Conservation (phyloP, 1,284 basidiomycete species). For the Trichosporon inkin region DNA sequence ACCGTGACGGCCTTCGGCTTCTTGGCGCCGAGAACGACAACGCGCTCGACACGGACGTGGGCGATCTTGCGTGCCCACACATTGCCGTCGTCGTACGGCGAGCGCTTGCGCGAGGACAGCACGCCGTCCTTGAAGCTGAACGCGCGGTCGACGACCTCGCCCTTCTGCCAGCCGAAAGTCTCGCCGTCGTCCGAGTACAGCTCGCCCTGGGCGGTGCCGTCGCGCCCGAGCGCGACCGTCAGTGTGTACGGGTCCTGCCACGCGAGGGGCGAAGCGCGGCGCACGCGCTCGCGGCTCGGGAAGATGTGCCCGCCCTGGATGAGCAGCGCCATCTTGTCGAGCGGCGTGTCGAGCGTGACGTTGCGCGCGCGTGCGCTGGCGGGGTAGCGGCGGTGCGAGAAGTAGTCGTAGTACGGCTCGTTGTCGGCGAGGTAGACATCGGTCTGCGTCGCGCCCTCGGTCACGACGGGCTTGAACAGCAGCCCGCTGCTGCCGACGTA, state of each 20-base stretch:
- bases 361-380: conserved; percentile 58
- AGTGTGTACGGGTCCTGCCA: conserved; percentile 91
- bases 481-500: conserved; percentile 84
- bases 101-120: conserved; percentile 25
- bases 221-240: conserved; percentile 69
- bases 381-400: conserved; percentile 64
- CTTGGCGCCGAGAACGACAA: conserved; percentile 70
- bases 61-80: conserved; percentile 62
- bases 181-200: conserved; percentile 95
- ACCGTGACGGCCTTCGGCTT: conserved; percentile 58
- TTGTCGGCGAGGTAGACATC: conserved; percentile 84
- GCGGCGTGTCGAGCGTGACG: conserved; percentile 69
- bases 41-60: conserved; percentile 70
- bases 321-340: conserved; percentile 78
- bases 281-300: conserved; percentile 76
- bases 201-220: conserved; percentile 67
- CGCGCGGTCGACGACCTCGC: conserved; percentile 76
- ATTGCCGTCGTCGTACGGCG: conserved; percentile 60
- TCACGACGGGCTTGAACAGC: conserved; percentile 85
- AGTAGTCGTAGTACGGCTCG: conserved; percentile 93
- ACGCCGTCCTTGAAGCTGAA: conserved; percentile 60
- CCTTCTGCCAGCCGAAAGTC: conserved; percentile 69
- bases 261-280: conserved; percentile 82
- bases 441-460: conserved; percentile 65
- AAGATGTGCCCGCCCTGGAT: conserved; percentile 90